Evolutionary conservation across 768 basidiomycete species (phyloP).

Genomic region (Mycena capillaripes): DNA sequence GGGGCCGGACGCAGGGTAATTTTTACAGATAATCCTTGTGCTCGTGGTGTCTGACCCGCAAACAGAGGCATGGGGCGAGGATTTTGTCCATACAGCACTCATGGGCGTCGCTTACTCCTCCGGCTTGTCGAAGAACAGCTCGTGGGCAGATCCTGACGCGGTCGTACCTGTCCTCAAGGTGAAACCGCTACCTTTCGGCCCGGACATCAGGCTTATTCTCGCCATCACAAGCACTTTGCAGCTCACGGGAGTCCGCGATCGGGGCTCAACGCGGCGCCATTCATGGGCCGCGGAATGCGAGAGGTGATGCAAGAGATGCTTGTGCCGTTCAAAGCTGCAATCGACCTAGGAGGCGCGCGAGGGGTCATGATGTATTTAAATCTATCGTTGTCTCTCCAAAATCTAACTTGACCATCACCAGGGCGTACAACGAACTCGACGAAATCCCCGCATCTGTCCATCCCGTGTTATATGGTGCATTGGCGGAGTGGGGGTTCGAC

Average conservation of each 20-base stretch:
- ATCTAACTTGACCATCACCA: background rate
- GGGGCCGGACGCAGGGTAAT: constrained; percentile 42
- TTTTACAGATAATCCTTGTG: background rate
- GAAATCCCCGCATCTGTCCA: constrained; percentile 42
- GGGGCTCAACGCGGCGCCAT: constrained; percentile 43
- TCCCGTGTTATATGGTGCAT: constrained; percentile 40
- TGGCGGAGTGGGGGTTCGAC: constrained; percentile 44
- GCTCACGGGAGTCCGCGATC: constrained; percentile 42
- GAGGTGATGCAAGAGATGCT: constrained; percentile 44
- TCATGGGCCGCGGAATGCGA: constrained; percentile 38
- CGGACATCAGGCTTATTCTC: background rate
- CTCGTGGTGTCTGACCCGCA: background rate
- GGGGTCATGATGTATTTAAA: constrained; percentile 41
- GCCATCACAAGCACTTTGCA: constrained; percentile 39
- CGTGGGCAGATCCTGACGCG: constrained; percentile 42
- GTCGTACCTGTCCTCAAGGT: constrained; percentile 45
- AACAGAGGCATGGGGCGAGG: constrained; percentile 45
- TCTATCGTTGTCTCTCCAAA: background rate
- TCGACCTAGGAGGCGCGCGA: constrained; percentile 40
- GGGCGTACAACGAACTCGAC: constrained; percentile 45
- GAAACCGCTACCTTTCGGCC: background rate
- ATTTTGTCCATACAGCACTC: constrained; percentile 40
- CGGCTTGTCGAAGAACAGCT: constrained; percentile 43
- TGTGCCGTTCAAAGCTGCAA: constrained; percentile 42
- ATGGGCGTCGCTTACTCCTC: constrained; percentile 43